Conservation (phyloP, 306 rosid genomes). For the Benincasa hispida region DNA sequence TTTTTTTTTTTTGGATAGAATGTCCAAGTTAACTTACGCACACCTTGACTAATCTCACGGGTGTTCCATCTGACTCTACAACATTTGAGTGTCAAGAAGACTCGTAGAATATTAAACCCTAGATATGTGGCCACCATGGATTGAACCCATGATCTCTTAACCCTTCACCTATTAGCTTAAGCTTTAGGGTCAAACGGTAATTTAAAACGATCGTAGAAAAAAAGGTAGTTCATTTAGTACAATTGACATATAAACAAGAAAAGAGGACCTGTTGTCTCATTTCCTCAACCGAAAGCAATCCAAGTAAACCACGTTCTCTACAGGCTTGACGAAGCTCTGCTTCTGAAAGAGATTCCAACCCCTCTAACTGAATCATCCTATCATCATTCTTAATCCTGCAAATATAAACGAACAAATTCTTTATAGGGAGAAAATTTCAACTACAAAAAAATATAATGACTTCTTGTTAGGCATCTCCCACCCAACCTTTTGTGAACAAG, state of each 20-base stretch:
- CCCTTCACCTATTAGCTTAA: too few relatives aligned
- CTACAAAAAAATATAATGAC: neutral
- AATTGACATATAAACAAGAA: neutral
- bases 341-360: constrained; percentile 93
- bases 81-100: too few relatives aligned
- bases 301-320: constrained; percentile 98
- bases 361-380: constrained; percentile 79
- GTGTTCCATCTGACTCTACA: too few relatives aligned
- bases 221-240: neutral
- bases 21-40: too few relatives aligned
- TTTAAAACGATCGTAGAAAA: neutral
- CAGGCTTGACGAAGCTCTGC: constrained; percentile 89
- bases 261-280: constrained; percentile 84
- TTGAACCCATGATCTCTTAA: too few relatives aligned
- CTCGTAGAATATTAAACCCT: too few relatives aligned
- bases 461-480: neutral
- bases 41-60: too few relatives aligned
- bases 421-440: neutral
- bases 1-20: too few relatives aligned
- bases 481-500: neutral
- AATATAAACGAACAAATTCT: neutral
- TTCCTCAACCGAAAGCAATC: constrained; percentile 79
- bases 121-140: too few relatives aligned
- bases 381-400: constrained; percentile 85
- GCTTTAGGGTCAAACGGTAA: too few relatives aligned